Conservation (phyloP, 2,329 filamentous ascomycete genomes). For the Didymella keratinophila region DNA sequence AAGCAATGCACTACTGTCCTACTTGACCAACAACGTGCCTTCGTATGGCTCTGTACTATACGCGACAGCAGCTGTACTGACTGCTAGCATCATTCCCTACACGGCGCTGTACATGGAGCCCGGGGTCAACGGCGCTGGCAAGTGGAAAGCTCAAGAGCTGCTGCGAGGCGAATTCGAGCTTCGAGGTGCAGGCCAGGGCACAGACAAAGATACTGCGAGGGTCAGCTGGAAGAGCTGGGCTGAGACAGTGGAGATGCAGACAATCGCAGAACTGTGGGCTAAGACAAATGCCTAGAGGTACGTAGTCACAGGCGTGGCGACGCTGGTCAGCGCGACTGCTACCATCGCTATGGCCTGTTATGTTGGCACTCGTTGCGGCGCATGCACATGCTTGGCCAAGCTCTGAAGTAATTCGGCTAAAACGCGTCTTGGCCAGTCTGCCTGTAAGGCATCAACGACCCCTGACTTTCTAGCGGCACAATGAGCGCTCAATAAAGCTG, state of each 20-base stretch:
- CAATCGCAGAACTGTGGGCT: conserved; percentile 29
- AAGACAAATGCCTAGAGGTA: conserved; percentile 31
- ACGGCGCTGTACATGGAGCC: conserved; percentile 53
- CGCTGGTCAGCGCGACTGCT: conserved; percentile 26
- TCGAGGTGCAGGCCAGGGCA: conserved; percentile 21
- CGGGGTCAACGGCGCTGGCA: conserved; percentile 49
- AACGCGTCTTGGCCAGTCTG: conserved; percentile 1
- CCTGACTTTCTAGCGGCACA: not conserved
- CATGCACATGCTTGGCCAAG: not conserved
- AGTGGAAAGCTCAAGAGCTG: conserved; percentile 50
- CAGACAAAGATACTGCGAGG: conserved; percentile 27
- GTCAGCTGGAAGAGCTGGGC: conserved; percentile 28
- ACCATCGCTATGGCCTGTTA: conserved; percentile 9
- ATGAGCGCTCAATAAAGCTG: not conserved
- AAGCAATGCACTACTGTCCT: conserved; percentile 44
- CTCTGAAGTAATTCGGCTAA: not conserved
- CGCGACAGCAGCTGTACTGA: conserved; percentile 35
- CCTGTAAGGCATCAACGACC: not conserved
- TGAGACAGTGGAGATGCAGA: conserved; percentile 30
- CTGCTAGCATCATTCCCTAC: conserved; percentile 45
- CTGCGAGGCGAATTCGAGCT: conserved; percentile 36
- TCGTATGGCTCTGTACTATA: conserved; percentile 30
- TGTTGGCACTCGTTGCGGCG: not conserved
- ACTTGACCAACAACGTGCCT: conserved; percentile 3
- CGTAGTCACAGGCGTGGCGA: conserved; percentile 27